These are phyloP conservation scores for Amphibolis antarctica DNA, from an alignment of 106 monocot genomes.

Conservation along the genomic window DNA sequence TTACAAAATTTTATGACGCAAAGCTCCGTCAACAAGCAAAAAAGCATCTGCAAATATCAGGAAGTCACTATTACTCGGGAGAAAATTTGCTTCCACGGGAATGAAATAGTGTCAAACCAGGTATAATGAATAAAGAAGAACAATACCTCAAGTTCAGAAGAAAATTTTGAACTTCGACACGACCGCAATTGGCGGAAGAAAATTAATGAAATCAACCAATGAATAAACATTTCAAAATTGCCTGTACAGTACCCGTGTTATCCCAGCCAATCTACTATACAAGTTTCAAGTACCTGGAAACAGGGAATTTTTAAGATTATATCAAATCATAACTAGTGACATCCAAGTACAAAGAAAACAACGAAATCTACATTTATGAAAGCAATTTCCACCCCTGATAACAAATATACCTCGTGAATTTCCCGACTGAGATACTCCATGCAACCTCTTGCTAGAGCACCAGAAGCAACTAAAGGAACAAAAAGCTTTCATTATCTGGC, in stretches of 20 bases:
- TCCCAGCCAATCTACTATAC: not conserved
- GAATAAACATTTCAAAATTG: slow-evolving; percentile 7
- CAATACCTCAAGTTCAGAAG: slow-evolving; percentile 7
- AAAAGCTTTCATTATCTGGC: not conserved
- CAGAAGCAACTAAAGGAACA: not conserved
- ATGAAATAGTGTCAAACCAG: not conserved
- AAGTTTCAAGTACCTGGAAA: not conserved
- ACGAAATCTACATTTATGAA: too few relatives aligned
- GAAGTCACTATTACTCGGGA: not conserved
- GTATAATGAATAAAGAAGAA: not conserved
- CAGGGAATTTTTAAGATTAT: not conserved
- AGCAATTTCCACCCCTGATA: not conserved
- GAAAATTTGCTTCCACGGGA: not conserved
- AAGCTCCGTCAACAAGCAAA: not conserved
- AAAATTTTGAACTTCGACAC: slow-evolving; percentile 1
- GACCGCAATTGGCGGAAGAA: slow-evolving; percentile 3
- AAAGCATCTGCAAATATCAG: not conserved
- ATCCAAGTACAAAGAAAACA: too few relatives aligned
- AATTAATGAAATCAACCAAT: slow-evolving; percentile 7
- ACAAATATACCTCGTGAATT: not conserved
- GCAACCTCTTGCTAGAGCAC: not conserved
- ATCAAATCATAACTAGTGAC: too few relatives aligned
- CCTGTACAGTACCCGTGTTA: slow-evolving; percentile 8
- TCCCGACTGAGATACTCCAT: not conserved
- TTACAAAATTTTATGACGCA: slow-evolving; percentile 7